Conservation (phyloP, 495 filamentous ascomycete genomes). For the Bathelium albidoporum region DNA sequence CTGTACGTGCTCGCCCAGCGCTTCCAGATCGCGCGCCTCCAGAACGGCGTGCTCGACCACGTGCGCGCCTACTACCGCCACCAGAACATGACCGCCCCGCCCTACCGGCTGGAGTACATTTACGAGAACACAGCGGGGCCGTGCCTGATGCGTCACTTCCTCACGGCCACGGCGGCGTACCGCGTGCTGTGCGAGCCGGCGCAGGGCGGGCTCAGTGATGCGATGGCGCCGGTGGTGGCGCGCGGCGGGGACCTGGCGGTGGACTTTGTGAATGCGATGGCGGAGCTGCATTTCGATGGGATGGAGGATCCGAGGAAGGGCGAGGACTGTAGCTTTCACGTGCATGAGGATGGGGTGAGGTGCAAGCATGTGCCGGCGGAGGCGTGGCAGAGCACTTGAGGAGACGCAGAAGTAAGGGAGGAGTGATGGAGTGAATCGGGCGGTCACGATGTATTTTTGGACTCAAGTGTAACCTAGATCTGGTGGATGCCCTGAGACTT, state of each 20-base stretch:
- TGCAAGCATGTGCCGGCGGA: conserved; percentile 4
- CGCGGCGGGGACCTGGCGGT: conserved; percentile 16
- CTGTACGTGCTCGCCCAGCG: conserved; percentile 20
- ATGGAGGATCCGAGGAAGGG: conserved; percentile 19
- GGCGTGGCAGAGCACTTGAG: conserved; percentile 1
- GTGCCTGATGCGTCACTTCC: conserved; percentile 20
- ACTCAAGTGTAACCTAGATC: neutral
- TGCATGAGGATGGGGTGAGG: conserved; percentile 15
- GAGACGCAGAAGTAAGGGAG: neutral
- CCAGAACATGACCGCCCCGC: conserved; percentile 21
- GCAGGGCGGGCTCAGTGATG: conserved; percentile 8
- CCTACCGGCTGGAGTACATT: conserved; percentile 27
- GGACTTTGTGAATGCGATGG: conserved; percentile 17
- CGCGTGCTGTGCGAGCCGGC: conserved; percentile 13
- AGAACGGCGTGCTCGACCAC: conserved; percentile 24
- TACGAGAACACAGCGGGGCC: conserved; percentile 16
- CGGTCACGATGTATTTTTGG: neutral
- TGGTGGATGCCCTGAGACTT: neutral
- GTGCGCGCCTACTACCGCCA: conserved; percentile 22
- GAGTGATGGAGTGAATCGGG: neutral
- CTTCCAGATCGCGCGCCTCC: conserved; percentile 15
- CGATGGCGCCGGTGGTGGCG: conserved; percentile 14
- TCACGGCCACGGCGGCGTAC: conserved; percentile 22
- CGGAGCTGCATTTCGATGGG: conserved; percentile 15
- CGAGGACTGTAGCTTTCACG: conserved; percentile 17